Conservation (phyloP, 495 filamentous ascomycete species). For the Aspergillus leporis region DNA sequence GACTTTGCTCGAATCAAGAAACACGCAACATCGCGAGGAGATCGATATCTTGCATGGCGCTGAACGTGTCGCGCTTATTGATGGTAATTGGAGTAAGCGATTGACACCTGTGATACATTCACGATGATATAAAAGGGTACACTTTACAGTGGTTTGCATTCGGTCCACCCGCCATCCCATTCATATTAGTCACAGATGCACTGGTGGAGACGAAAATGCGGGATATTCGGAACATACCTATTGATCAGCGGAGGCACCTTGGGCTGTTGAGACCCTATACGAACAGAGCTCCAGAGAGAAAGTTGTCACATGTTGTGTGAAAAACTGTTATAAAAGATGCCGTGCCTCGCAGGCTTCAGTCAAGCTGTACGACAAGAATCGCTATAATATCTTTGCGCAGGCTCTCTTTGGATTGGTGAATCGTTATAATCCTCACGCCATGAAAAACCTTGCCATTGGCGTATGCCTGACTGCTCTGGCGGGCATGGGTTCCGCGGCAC, state of each 20-base stretch:
- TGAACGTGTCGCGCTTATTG: neutral
- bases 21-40: no score
- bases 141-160: neutral
- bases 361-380: neutral
- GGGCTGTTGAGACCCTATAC: neutral
- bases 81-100: neutral
- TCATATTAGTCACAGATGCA: neutral
- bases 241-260: neutral
- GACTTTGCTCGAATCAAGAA: no score
- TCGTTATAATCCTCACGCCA: neutral
- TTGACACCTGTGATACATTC: neutral
- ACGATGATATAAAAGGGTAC: neutral
- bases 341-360: neutral
- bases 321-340: neutral
- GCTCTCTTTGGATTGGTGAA: neutral
- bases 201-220: neutral
- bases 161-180: neutral
- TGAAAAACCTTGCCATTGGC: constrained; percentile 1
- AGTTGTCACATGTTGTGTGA: neutral
- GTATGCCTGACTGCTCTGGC: constrained; percentile 1
- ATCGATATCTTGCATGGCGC: no score
- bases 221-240: neutral
- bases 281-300: neutral
- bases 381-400: neutral
- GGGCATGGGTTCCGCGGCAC: neutral